Conservation (phyloP, 23 red algal species). For the Agarophyton chilense region DNA sequence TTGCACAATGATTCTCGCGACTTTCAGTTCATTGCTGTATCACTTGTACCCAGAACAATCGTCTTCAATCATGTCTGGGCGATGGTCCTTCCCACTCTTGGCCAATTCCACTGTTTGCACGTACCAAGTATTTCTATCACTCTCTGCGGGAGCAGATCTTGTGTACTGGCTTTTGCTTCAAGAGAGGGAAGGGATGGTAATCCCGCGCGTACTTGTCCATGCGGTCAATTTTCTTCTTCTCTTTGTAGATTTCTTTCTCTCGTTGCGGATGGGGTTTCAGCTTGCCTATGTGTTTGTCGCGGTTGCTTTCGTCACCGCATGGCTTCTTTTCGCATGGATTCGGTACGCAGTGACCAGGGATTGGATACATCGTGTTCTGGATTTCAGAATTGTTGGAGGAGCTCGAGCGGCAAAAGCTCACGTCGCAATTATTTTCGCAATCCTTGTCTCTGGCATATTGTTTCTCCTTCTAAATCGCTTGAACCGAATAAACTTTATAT, state of each 20-base stretch:
- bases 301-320: neutral
- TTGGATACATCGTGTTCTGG: constrained; percentile 41
- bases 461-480: constrained; percentile 11
- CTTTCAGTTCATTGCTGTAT: constrained; percentile 25
- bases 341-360: constrained; percentile 27
- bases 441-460: neutral
- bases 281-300: constrained; percentile 34
- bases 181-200: neutral
- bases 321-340: constrained; percentile 62
- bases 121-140: constrained; percentile 6
- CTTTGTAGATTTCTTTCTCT: constrained; percentile 43
- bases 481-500: neutral
- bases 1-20: constrained; percentile 21
- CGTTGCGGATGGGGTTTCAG: constrained; percentile 35
- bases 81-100: neutral
- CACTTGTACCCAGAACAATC: constrained; percentile 13
- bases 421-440: constrained; percentile 8
- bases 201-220: constrained; percentile 23
- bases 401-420: constrained; percentile 2
- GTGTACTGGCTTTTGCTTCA: constrained; percentile 61
- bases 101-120: neutral
- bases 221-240: constrained; percentile 51
- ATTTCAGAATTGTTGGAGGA: constrained; percentile 8
- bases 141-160: constrained; percentile 31
- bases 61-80: neutral